Conservation (phyloP, 371 early-diverging fungal genomes). For the Lichtheimia hyalospora region DNA sequence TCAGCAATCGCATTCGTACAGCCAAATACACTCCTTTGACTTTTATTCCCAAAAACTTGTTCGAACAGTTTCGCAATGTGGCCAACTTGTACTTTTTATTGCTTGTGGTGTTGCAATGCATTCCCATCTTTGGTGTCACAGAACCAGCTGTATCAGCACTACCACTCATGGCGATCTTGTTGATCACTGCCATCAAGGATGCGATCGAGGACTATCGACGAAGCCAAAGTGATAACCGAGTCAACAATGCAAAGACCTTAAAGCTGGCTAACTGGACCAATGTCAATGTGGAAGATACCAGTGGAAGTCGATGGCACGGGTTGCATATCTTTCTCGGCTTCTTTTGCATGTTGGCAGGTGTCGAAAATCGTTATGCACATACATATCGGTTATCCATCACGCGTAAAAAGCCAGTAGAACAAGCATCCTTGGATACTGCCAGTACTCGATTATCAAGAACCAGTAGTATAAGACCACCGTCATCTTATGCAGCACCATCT, state of each 20-base stretch:
- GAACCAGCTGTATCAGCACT: constrained; percentile 81
- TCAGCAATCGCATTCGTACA: constrained; percentile 72
- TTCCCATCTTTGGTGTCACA: constrained; percentile 74
- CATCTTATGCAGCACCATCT: not conserved
- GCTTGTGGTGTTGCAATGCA: constrained; percentile 73
- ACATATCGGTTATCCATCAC: constrained; percentile 26
- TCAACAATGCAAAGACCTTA: constrained; percentile 67
- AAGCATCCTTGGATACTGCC: not conserved
- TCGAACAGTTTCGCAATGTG: constrained; percentile 84
- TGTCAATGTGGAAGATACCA: constrained; percentile 40
- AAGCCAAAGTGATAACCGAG: constrained; percentile 64
- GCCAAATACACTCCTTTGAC: constrained; percentile 84
- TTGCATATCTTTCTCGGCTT: constrained; percentile 31
- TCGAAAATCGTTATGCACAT: constrained; percentile 28
- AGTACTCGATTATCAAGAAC: too few species aligned
- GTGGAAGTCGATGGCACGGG: constrained; percentile 38
- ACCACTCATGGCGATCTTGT: constrained; percentile 78
- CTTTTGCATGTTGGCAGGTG: constrained; percentile 24
- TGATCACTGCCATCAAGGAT: constrained; percentile 87
- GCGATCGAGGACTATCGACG: constrained; percentile 84
- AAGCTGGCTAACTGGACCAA: constrained; percentile 60
- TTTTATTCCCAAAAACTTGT: constrained; percentile 87
- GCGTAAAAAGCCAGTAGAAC: constrained; percentile 25
- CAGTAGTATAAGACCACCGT: not conserved
- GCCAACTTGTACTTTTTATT: constrained; percentile 96